Conservation (phyloP, 2,329 filamentous ascomycete species). For the Beauveria sp. region DNA sequence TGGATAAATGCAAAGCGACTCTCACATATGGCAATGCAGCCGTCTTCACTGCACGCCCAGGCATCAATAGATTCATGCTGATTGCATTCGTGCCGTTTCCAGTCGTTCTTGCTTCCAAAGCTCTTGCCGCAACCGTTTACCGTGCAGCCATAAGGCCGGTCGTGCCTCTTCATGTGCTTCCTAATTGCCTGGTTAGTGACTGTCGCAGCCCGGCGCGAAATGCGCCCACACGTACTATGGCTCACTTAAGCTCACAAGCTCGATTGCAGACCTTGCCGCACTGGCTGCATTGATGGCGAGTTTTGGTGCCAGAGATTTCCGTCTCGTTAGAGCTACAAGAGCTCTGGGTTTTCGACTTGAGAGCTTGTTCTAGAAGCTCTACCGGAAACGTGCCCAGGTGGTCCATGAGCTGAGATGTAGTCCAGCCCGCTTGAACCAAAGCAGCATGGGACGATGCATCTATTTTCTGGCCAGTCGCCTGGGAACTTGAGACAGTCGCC, state of each 20-base stretch:
- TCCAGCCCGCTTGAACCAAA: slow-evolving; percentile 7
- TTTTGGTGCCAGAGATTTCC: slow-evolving; percentile 11
- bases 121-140: slow-evolving; percentile 58
- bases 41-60: slow-evolving; percentile 58
- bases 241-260: slow-evolving; percentile 52
- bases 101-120: slow-evolving; percentile 93
- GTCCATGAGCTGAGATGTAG: slow-evolving; percentile 12
- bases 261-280: slow-evolving; percentile 43
- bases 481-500: neutral
- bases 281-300: slow-evolving; percentile 23
- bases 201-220: slow-evolving; percentile 13
- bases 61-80: slow-evolving; percentile 66
- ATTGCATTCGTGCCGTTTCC: slow-evolving; percentile 81
- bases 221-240: neutral
- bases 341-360: slow-evolving; percentile 16
- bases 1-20: slow-evolving; percentile 42
- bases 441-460: neutral
- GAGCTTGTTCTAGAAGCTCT: slow-evolving; percentile 24
- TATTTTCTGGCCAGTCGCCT: neutral
- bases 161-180: slow-evolving; percentile 79
- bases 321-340: neutral
- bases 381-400: slow-evolving; percentile 23
- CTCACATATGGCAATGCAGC: slow-evolving; percentile 33
- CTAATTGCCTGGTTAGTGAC: slow-evolving; percentile 32
- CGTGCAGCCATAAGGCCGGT: slow-evolving; percentile 76